Conservation (phyloP, 345 rosid species). For the Murraya paniculata region DNA sequence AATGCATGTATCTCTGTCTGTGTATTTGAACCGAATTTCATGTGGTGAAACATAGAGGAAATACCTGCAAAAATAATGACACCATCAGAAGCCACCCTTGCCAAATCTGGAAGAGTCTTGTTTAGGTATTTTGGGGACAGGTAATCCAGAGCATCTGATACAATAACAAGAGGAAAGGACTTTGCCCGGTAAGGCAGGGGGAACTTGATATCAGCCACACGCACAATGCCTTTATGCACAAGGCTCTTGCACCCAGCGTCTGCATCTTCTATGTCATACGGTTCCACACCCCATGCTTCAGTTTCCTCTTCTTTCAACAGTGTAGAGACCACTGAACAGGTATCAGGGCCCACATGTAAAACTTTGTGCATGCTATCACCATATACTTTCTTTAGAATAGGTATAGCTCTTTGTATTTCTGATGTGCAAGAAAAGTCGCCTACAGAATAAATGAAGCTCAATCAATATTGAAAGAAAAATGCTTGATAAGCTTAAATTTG, state of each 20-base stretch:
- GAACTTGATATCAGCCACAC: conserved; percentile 92
- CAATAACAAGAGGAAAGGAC: conserved; percentile 88
- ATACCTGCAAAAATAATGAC: conserved; percentile 78
- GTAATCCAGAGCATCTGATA: conserved; percentile 94
- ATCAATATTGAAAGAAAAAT: background rate
- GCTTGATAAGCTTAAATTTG: background rate
- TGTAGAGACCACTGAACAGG: conserved; percentile 82
- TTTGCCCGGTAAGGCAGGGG: conserved; percentile 84
- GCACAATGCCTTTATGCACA: conserved; percentile 81
- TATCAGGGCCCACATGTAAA: conserved; percentile 91
- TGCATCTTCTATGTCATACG: conserved; percentile 93
- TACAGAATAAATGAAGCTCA: conserved; percentile 11
- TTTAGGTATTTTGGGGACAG: conserved; percentile 90
- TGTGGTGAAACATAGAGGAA: background rate
- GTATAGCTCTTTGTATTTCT: conserved; percentile 82
- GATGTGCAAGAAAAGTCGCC: conserved; percentile 79
- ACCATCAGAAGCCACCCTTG: conserved; percentile 83
- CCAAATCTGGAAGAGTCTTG: conserved; percentile 87
- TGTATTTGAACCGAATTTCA: background rate
- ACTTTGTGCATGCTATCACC: conserved; percentile 93
- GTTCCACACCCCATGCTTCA: conserved; percentile 98
- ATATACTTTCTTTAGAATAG: conserved; percentile 74
- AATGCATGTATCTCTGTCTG: background rate
- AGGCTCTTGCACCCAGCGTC: conserved; percentile 76
- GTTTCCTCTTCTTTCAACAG: conserved; percentile 84